Percentiles rank a stretch among this genome's conserved stretches.
Evolutionary conservation across 1,139 yeast genomes (phyloP).

Genomic region (Pichia sp.): DNA sequence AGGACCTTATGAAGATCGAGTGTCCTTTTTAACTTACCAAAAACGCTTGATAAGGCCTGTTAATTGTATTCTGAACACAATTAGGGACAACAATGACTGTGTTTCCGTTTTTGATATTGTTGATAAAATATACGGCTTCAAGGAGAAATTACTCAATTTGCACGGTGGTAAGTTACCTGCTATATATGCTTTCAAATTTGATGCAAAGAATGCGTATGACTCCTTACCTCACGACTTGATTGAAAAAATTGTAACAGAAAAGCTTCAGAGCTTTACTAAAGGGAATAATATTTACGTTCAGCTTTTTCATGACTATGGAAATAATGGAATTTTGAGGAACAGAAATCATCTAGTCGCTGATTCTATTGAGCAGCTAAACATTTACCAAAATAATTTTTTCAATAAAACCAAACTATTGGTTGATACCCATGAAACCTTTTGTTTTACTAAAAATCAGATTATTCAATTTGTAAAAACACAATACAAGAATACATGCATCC

Average conservation of each 20-base stretch:
- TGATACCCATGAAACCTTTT: constrained; percentile 30
- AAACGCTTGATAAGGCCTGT: constrained; percentile 33
- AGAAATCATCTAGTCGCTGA: constrained; percentile 6
- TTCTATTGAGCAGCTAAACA: constrained; percentile 1
- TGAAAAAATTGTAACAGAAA: constrained; percentile 27
- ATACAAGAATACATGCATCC: constrained; percentile 34
- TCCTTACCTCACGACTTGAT: constrained; percentile 52
- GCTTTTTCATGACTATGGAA: constrained; percentile 7
- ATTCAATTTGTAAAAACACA: constrained; percentile 33
- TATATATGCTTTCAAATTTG: constrained; percentile 60
- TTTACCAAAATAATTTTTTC: neutral
- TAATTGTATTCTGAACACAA: constrained; percentile 20
- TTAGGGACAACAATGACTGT: constrained; percentile 16
- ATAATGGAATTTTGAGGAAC: constrained; percentile 1
- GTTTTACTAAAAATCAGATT: constrained; percentile 29
- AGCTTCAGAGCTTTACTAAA: constrained; percentile 12
- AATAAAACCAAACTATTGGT: neutral
- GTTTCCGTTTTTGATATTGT: constrained; percentile 33
- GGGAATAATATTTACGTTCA: constrained; percentile 13
- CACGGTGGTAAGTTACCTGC: constrained; percentile 28
- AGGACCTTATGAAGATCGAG: constrained; percentile 26
- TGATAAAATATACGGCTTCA: constrained; percentile 28
- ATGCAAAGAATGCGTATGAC: constrained; percentile 75
- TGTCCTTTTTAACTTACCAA: constrained; percentile 27
- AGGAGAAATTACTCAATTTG: constrained; percentile 19